phyloP scores from a whole-genome alignment of 371 early-diverging fungal genomes.

The Mortierella sp. region DNA sequence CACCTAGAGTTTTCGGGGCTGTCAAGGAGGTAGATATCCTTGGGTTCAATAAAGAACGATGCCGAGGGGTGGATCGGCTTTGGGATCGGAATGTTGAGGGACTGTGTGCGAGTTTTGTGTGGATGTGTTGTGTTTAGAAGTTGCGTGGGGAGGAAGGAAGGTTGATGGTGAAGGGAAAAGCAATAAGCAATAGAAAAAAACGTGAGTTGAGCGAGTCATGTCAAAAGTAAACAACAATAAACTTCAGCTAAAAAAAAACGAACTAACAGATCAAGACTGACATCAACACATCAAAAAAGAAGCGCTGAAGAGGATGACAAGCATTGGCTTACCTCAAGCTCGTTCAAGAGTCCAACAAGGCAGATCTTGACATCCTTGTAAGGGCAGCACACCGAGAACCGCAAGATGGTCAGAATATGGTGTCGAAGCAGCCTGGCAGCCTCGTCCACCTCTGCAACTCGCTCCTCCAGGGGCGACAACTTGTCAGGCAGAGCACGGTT shows the following conservation, averaged over 20 bases:
- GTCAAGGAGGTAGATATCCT: conserved; percentile 46
- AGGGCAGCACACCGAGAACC: conserved; percentile 70
- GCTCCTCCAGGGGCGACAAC: conserved; percentile 51
- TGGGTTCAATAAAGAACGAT: conserved; percentile 68
- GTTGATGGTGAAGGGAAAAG: not conserved
- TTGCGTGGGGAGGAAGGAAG: not conserved
- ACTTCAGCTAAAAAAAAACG: not conserved
- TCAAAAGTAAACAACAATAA: not conserved
- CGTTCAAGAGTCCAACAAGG: conserved; percentile 62
- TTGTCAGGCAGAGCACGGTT: conserved; percentile 50
- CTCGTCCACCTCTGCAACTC: conserved; percentile 53
- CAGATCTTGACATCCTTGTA: conserved; percentile 70
- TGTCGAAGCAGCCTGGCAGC: conserved; percentile 52
- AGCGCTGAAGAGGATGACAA: not conserved
- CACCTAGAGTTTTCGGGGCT: conserved; percentile 39
- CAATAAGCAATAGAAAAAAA: not conserved
- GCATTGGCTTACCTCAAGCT: conserved; percentile 57
- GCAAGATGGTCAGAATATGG: conserved; percentile 67
- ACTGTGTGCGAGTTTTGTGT: conserved; percentile 37
- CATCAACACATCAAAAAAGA: not conserved
- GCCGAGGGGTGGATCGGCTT: conserved; percentile 68
- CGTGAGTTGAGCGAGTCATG: not conserved
- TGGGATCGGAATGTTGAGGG: conserved; percentile 64
- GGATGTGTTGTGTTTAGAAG: conserved; percentile 4
- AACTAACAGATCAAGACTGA: conserved; percentile 4